phyloP scores from a whole-genome alignment of 169 alveolate genomes.

The Babesia ovis region DNA sequence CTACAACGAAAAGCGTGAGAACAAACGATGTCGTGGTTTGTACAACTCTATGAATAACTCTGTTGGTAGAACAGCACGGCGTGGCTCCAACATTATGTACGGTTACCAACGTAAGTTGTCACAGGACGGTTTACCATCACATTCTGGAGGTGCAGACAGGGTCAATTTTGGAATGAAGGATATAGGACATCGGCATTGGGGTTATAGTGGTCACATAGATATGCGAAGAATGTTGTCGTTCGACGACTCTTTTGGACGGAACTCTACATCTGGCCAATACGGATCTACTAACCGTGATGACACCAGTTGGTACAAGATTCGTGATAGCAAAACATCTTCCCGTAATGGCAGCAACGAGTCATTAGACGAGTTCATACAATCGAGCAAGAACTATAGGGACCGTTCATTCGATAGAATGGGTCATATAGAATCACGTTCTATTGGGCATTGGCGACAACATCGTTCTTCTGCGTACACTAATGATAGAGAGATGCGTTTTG shows the following conservation, averaged over 20 bases:
- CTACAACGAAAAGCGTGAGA: conserved; percentile 1
- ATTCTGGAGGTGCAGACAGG: too few species aligned
- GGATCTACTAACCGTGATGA: too few species aligned
- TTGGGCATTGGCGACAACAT: background rate
- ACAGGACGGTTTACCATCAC: too few species aligned
- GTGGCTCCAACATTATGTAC: background rate
- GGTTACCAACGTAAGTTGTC: background rate
- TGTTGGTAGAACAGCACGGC: too few species aligned
- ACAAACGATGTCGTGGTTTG: background rate
- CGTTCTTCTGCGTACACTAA: background rate
- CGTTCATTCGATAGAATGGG: background rate
- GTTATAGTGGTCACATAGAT: too few species aligned
- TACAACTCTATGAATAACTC: background rate
- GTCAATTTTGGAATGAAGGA: too few species aligned
- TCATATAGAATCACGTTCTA: background rate
- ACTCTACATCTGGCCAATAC: too few species aligned
- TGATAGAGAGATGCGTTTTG: too few species aligned
- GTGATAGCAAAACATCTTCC: background rate
- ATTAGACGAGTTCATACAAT: background rate
- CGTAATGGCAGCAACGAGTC: background rate
- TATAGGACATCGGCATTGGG: too few species aligned
- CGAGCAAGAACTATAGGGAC: background rate
- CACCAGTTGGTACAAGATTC: too few species aligned
- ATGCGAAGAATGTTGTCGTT: too few species aligned
- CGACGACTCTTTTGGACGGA: too few species aligned